These are phyloP conservation scores for Drosera capensis DNA, from an alignment of 148 eudicot species.

Conservation along the genomic window DNA sequence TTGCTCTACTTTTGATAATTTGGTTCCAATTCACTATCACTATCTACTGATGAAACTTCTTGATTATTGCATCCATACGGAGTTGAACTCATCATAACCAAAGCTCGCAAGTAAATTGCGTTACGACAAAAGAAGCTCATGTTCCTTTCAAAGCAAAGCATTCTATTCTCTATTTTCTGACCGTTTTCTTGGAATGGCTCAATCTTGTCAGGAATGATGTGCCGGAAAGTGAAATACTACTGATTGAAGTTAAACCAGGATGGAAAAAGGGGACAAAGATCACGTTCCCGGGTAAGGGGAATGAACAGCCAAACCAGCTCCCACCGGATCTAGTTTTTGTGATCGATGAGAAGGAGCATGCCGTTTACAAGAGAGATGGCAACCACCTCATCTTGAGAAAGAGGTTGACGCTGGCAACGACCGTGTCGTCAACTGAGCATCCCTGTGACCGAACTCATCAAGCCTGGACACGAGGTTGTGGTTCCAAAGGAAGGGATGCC, in stretches of 20 bases:
- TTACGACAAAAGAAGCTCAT: too few relatives aligned
- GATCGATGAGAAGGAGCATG: constrained; percentile 73
- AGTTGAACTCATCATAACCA: too few relatives aligned
- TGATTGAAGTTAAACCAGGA: constrained; percentile 68
- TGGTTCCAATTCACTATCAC: too few relatives aligned
- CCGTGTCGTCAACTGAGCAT: too few relatives aligned
- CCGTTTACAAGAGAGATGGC: constrained; percentile 41
- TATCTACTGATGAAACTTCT: too few relatives aligned
- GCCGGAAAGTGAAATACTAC: constrained; percentile 48
- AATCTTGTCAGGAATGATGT: constrained; percentile 23
- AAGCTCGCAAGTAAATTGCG: too few relatives aligned
- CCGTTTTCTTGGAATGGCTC: too few relatives aligned
- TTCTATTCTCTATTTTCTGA: background rate
- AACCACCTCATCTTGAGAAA: constrained; percentile 46
- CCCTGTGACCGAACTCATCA: too few relatives aligned
- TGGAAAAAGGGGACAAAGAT: constrained; percentile 96
- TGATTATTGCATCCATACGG: too few relatives aligned
- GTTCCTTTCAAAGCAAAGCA: background rate
- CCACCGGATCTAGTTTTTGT: constrained; percentile 80
- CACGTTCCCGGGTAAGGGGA: constrained; percentile 76
- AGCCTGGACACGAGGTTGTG: too few relatives aligned
- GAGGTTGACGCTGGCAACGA: constrained; percentile 29
- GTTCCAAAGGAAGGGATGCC: constrained; percentile 64
- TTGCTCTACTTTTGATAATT: too few relatives aligned
- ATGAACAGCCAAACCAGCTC: constrained; percentile 51